Conservation (phyloP, 2,329 filamentous ascomycete species). For the Endoconidiophora laricicola region DNA sequence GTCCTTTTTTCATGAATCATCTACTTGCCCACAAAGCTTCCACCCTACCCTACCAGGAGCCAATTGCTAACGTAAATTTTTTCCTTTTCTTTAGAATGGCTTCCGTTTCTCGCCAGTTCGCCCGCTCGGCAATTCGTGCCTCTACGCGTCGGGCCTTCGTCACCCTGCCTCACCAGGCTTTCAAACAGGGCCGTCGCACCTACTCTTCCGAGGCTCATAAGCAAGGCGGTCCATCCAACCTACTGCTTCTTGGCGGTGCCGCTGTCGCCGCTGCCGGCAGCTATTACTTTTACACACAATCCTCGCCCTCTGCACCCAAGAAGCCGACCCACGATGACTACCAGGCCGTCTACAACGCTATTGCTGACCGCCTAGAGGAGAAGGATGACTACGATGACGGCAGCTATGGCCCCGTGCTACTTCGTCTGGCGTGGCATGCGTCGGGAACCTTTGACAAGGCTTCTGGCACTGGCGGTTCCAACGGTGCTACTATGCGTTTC, state of each 20-base stretch:
- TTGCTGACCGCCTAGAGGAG: conserved; percentile 66
- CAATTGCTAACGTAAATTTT: conserved; percentile 2
- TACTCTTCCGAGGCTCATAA: conserved; percentile 57
- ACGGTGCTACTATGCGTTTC: conserved; percentile 95
- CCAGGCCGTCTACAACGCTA: conserved; percentile 83
- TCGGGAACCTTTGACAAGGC: conserved; percentile 82
- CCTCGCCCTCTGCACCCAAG: conserved; percentile 34
- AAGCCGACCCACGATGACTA: conserved; percentile 72
- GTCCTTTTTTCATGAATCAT: too few relatives aligned
- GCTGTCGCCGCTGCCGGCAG: conserved; percentile 44
- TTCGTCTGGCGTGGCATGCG: conserved; percentile 87
- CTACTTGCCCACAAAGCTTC: neutral
- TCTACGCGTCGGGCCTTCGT: conserved; percentile 39
- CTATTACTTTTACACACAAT: conserved; percentile 48
- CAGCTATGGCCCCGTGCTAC: conserved; percentile 79
- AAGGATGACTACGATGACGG: conserved; percentile 94
- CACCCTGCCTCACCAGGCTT: conserved; percentile 44
- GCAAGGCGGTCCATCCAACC: conserved; percentile 27
- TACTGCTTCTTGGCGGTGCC: conserved; percentile 42
- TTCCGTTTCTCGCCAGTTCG: conserved; percentile 35
- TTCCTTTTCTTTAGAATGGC: conserved; percentile 17
- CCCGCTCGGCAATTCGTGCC: conserved; percentile 42
- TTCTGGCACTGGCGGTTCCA: conserved; percentile 80
- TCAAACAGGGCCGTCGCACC: conserved; percentile 57
- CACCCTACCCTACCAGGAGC: neutral